Conservation (phyloP, 163 green algal species). For the Prototheca stagnorum region DNA sequence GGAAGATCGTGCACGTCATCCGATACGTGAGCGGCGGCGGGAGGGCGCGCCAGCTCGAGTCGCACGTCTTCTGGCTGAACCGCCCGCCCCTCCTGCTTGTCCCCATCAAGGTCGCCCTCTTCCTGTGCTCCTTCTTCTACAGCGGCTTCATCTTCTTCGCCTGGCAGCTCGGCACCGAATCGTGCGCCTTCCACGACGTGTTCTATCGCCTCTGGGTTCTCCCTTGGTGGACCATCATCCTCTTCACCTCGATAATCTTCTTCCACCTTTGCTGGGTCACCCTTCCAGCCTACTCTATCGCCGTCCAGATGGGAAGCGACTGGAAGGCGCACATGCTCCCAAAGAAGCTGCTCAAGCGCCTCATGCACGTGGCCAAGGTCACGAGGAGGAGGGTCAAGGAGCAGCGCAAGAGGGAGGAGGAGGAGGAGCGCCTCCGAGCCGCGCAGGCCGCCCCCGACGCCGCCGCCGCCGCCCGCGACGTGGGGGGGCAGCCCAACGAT, state of each 20-base stretch:
- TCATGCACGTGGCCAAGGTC: neutral
- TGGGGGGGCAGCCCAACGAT: no score
- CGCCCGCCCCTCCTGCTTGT: conserved; percentile 21
- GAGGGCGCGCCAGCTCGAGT: conserved; percentile 3
- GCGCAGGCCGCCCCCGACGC: no score
- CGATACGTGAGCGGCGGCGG: conserved; percentile 7
- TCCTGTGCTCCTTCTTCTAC: conserved; percentile 25
- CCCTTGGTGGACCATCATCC: conserved; percentile 10
- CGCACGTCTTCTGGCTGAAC: conserved; percentile 23
- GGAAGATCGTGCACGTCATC: conserved; percentile 18
- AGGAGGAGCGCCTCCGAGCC: no score
- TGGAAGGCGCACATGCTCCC: conserved; percentile 10
- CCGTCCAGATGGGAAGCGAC: conserved; percentile 10
- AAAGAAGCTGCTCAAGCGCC: conserved; percentile 3
- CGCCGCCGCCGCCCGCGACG: no score
- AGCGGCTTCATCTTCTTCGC: conserved; percentile 19
- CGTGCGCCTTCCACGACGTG: conserved; percentile 8
- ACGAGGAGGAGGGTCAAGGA: conserved; percentile 1
- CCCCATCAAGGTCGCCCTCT: conserved; percentile 23
- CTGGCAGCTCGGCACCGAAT: conserved; percentile 8
- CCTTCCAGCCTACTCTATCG: conserved; percentile 7
- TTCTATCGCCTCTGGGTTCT: conserved; percentile 10
- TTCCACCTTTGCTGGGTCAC: conserved; percentile 5
- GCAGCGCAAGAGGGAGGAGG: neutral
- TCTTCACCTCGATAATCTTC: conserved; percentile 10